These are phyloP conservation scores for Eucalyptus pauciflora DNA, from an alignment of 345 rosid species.

Conservation along the genomic window DNA sequence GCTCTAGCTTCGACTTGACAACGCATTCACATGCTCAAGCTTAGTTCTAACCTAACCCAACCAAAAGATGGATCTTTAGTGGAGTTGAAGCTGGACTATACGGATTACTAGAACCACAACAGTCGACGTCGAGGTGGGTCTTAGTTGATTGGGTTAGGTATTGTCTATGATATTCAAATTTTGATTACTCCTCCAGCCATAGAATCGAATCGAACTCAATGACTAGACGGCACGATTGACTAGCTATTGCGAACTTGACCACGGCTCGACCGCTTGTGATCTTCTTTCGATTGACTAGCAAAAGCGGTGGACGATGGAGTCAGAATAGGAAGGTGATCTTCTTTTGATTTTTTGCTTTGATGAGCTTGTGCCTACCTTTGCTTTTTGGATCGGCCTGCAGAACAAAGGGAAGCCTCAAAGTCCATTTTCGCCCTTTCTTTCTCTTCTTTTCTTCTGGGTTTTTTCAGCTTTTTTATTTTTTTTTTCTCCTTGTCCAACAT, in stretches of 20 bases:
- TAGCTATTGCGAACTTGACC: not conserved
- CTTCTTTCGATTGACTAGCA: too few relatives aligned
- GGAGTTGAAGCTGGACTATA: not conserved
- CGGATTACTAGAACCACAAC: not conserved
- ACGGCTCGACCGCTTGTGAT: not conserved
- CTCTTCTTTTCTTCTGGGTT: not conserved
- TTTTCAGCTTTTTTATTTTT: not conserved
- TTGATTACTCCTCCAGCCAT: not conserved
- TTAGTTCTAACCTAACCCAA: not conserved
- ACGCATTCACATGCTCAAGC: not conserved
- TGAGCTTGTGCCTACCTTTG: not conserved
- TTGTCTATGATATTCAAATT: not conserved
- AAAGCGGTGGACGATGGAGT: not conserved
- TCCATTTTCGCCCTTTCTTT: not conserved
- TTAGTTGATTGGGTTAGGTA: not conserved
- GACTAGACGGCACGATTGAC: not conserved
- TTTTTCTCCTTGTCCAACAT: not conserved
- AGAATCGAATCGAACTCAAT: not conserved
- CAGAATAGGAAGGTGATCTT: not conserved
- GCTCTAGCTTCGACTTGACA: rapidly evolving
- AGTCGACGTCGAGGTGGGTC: not conserved
- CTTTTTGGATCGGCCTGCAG: not conserved
- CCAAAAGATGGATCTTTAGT: not conserved
- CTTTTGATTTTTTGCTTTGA: not conserved
- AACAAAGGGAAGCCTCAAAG: not conserved